Conservation (phyloP, 495 filamentous ascomycete species). For the Penicillium goetzii region DNA sequence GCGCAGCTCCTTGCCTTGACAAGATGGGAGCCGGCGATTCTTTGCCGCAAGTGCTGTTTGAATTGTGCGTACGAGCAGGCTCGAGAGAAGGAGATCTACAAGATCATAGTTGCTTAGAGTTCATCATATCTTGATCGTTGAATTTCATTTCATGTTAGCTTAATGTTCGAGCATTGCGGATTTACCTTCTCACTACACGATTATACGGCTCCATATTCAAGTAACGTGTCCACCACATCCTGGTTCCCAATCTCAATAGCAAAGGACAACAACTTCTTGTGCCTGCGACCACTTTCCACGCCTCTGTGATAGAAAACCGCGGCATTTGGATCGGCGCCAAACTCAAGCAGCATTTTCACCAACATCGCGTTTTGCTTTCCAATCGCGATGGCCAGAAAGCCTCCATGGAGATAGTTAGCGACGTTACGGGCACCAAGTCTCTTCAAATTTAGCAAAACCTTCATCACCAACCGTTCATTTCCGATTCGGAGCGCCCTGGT, state of each 20-base stretch:
- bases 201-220: not conserved
- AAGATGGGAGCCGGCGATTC: not conserved
- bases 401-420: not conserved
- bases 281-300: not conserved
- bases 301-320: not conserved
- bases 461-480: not conserved
- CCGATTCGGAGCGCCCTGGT: not conserved
- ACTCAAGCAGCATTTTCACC: conserved; percentile 1
- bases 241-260: not conserved
- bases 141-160: not conserved
- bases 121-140: not conserved
- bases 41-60: conserved; percentile 4
- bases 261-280: not conserved
- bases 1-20: conserved; percentile 9
- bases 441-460: not conserved
- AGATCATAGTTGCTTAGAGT: conserved; percentile 7
- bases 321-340: conserved; percentile 1
- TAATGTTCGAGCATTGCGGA: not conserved
- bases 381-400: not conserved
- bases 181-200: not conserved
- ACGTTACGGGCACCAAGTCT: not conserved
- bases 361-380: not conserved
- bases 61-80: conserved; percentile 15
- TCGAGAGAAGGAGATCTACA: conserved; percentile 7
- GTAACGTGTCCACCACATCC: conserved; percentile 1